Conservation (phyloP, 495 filamentous ascomycete genomes). For the Letharia lupina region DNA sequence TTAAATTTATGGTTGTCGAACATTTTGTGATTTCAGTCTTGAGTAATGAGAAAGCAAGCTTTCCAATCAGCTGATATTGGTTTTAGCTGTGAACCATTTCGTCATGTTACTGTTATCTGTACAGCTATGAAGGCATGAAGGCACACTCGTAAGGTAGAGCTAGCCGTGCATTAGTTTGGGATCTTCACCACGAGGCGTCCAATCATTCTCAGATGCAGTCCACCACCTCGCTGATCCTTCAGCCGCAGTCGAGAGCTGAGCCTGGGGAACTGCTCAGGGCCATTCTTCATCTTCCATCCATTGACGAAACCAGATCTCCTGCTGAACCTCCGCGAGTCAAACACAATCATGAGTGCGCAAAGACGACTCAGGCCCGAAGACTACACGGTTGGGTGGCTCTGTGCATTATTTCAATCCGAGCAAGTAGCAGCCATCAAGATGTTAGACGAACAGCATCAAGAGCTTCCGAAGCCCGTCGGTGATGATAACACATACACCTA, state of each 20-base stretch:
- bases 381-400: constrained; percentile 33
- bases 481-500: constrained; percentile 29
- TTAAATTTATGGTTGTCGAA: no score
- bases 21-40: no score
- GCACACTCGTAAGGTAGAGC: no score
- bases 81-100: no score
- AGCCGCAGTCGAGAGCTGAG: neutral
- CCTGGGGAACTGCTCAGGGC: neutral
- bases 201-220: no score
- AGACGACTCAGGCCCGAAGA: neutral
- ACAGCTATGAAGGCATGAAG: no score
- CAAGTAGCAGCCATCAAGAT: constrained; percentile 24
- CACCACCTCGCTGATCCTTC: neutral
- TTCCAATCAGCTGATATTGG: no score
- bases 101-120: no score
- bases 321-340: neutral
- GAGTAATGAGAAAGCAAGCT: no score
- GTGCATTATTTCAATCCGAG: constrained; percentile 28
- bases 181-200: no score
- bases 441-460: constrained; percentile 22
- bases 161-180: no score
- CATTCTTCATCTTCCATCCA: neutral
- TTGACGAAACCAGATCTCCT: neutral
- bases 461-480: constrained; percentile 20
- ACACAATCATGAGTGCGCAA: neutral